These are phyloP conservation scores for Ustilago sp. DNA, from an alignment of 1,284 basidiomycete species.

Conservation along the genomic window DNA sequence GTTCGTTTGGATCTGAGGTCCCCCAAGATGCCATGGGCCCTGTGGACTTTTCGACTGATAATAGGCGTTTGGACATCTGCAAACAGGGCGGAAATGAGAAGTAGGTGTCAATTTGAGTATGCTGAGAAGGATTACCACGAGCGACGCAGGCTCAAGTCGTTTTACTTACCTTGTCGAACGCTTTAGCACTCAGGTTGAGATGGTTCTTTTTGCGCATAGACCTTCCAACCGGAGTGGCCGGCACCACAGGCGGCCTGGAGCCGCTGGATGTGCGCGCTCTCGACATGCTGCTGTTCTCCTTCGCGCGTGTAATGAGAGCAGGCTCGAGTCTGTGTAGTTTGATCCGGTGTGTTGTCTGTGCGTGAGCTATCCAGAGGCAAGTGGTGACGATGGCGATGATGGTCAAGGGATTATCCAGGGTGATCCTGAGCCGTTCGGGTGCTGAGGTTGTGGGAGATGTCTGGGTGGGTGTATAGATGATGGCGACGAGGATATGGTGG, in stretches of 20 bases:
- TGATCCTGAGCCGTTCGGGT: not conserved
- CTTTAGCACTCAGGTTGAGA: constrained; percentile 59
- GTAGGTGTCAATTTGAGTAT: not conserved
- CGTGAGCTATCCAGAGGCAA: not conserved
- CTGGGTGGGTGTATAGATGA: constrained; percentile 11
- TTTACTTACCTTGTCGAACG: constrained; percentile 54
- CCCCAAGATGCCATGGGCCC: constrained; percentile 41
- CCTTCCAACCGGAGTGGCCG: constrained; percentile 45
- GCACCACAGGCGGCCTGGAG: constrained; percentile 43
- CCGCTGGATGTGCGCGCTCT: constrained; percentile 40
- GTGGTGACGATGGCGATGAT: not conserved
- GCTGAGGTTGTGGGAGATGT: not conserved
- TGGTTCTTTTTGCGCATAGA: constrained; percentile 52
- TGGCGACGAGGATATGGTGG: constrained; percentile 3
- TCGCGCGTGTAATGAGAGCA: not conserved
- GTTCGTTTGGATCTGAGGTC: constrained; percentile 30
- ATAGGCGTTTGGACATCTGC: constrained; percentile 52
- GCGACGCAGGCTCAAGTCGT: not conserved
- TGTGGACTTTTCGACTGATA: constrained; percentile 44
- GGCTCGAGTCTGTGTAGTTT: not conserved
- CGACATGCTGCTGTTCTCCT: constrained; percentile 19
- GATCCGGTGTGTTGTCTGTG: not conserved
- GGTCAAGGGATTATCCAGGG: not conserved
- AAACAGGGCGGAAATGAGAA: not conserved
- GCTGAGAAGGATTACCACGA: no score